Evolutionary conservation across 345 rosid species (phyloP).

Genomic region (Bruguiera sexangula): DNA sequence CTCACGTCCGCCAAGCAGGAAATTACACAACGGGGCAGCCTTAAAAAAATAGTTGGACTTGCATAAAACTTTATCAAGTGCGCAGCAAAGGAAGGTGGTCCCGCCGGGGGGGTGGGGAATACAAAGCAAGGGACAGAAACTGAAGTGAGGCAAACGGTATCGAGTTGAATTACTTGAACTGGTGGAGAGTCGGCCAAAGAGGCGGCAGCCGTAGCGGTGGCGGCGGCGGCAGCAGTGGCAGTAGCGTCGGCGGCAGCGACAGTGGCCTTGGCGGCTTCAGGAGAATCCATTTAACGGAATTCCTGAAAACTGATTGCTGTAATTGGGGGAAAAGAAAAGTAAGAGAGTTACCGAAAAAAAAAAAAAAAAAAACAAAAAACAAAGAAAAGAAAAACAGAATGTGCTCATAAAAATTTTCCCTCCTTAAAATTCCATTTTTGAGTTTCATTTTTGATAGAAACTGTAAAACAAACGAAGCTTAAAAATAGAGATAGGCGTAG

Average conservation of each 20-base stretch:
- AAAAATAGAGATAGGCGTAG: slow-evolving; percentile 6
- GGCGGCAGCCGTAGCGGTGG: neutral
- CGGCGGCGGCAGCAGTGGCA: neutral
- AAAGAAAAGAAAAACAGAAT: neutral
- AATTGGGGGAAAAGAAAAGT: no score
- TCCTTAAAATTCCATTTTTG: neutral
- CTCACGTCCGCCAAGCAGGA: no score
- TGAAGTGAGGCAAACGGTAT: neutral
- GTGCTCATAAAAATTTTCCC: neutral
- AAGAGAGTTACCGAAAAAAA: no score
- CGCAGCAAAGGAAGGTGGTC: no score
- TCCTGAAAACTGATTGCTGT: no score
- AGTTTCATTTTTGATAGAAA: neutral
- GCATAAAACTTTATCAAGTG: neutral
- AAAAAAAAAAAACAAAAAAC: no score
- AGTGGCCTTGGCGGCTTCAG: slow-evolving; percentile 16
- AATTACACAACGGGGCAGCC: no score
- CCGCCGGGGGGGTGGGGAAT: no score
- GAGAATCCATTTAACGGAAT: slow-evolving; percentile 29
- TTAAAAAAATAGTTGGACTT: no score
- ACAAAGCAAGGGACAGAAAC: neutral
- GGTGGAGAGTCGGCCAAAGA: slow-evolving; percentile 27
- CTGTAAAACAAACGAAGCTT: neutral
- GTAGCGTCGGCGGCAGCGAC: neutral
- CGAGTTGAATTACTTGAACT: slow-evolving; percentile 34